Conservation (phyloP, 2,329 filamentous ascomycete genomes). For the Periconia digitata region DNA sequence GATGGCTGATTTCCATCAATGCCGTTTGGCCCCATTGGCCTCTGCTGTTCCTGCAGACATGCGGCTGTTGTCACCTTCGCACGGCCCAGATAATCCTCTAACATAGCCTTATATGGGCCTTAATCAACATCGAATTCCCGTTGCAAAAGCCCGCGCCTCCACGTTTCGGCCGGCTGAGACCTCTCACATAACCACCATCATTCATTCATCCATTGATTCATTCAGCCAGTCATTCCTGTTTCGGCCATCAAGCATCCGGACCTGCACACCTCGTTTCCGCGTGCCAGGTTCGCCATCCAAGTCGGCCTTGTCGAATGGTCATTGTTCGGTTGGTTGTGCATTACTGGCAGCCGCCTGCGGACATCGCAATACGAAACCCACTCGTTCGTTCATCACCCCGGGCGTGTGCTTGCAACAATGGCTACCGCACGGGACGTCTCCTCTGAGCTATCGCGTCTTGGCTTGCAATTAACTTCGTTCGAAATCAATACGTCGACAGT, state of each 20-base stretch:
- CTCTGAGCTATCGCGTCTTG: slow-evolving; percentile 9
- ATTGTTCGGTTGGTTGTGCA: not conserved
- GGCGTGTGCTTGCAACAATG: slow-evolving; percentile 1
- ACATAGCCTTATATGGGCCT: slow-evolving; percentile 26
- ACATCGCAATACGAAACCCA: not conserved
- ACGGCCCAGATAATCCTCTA: slow-evolving; percentile 25
- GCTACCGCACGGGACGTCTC: slow-evolving; percentile 14
- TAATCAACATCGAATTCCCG: slow-evolving; percentile 28
- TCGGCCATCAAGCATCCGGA: not conserved
- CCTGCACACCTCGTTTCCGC: not conserved
- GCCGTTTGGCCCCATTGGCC: not conserved
- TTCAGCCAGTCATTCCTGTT: too few relatives aligned
- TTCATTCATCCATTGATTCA: too few relatives aligned
- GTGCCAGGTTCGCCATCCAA: not conserved
- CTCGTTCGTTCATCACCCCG: not conserved
- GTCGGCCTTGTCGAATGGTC: too few relatives aligned
- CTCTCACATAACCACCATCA: too few relatives aligned
- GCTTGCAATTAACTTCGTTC: slow-evolving; percentile 15
- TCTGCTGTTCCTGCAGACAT: slow-evolving; percentile 28
- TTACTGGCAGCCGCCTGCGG: not conserved
- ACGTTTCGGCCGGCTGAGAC: slow-evolving; percentile 3
- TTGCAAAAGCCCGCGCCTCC: slow-evolving; percentile 9
- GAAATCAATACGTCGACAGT: slow-evolving; percentile 17
- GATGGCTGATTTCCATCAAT: slow-evolving; percentile 11
- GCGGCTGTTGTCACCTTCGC: slow-evolving; percentile 19